These are phyloP conservation scores for Saccharomycopsis oosterbeekiorum DNA, from an alignment of 805 yeast genomes.

Conservation along the genomic window DNA sequence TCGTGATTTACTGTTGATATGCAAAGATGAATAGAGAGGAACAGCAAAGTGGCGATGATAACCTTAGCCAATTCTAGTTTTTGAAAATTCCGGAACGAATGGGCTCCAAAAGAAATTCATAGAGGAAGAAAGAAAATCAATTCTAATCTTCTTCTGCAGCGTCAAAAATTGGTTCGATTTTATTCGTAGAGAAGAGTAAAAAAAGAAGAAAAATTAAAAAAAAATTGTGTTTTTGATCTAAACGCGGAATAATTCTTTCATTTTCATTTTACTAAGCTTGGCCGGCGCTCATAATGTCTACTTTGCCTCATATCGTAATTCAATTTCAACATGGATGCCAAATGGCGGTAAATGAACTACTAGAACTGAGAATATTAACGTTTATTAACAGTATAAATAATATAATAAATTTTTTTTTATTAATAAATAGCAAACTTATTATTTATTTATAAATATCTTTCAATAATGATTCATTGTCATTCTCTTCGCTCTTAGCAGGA, in stretches of 20 bases:
- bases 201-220: background rate
- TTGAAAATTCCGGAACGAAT: background rate
- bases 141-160: background rate
- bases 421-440: background rate
- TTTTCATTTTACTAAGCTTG: too few species aligned
- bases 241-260: too few species aligned
- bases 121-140: background rate
- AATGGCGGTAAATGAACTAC: background rate
- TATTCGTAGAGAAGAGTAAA: background rate
- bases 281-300: background rate
- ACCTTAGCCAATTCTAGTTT: background rate
- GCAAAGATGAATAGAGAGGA: background rate
- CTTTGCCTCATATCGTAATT: background rate
- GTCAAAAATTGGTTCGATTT: background rate
- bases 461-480: slow-evolving; percentile 10
- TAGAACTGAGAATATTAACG: too few species aligned
- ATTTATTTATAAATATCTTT: slow-evolving; percentile 8
- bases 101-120: background rate
- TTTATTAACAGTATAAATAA: background rate
- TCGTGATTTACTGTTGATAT: background rate
- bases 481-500: slow-evolving; percentile 2
- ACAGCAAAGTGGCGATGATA: background rate
- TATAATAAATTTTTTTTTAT: background rate
- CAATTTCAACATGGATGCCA: background rate
- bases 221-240: background rate